These are phyloP conservation scores for Hammondia hammondi DNA, from an alignment of 169 alveolate species.

Conservation along the genomic window DNA sequence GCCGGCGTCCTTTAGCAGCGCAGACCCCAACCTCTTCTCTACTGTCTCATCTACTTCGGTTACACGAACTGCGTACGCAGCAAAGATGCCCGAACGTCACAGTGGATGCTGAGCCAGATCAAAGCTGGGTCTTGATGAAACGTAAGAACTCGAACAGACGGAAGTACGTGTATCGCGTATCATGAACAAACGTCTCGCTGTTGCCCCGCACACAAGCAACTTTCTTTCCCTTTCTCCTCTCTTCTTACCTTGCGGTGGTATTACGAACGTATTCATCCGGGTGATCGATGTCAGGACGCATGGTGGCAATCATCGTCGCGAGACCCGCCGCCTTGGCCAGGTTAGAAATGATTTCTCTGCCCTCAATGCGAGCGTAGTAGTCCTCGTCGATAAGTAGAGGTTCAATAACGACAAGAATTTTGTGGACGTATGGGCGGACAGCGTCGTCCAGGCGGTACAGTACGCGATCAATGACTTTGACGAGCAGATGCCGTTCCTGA, in stretches of 20 bases:
- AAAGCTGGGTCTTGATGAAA: too few relatives aligned
- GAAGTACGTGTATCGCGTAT: too few relatives aligned
- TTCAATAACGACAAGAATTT: slow-evolving; percentile 97
- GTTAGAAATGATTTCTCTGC: slow-evolving; percentile 96
- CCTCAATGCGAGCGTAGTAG: slow-evolving; percentile 99
- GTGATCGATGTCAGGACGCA: slow-evolving; percentile 99
- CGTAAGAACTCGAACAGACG: too few relatives aligned
- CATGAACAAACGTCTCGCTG: too few relatives aligned
- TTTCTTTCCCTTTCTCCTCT: neutral
- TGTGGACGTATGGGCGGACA: slow-evolving; percentile 98
- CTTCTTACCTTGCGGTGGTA: slow-evolving; percentile 90
- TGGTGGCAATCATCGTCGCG: slow-evolving; percentile 99
- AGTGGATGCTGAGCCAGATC: too few relatives aligned
- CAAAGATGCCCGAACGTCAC: too few relatives aligned
- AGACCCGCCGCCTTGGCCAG: slow-evolving; percentile 95
- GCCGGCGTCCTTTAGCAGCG: too few relatives aligned
- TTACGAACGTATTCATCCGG: slow-evolving; percentile 99
- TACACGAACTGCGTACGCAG: too few relatives aligned
- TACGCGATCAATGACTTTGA: slow-evolving; percentile 97
- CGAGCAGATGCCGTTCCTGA: slow-evolving; percentile 98
- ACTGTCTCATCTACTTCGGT: too few relatives aligned
- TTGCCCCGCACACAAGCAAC: too few relatives aligned
- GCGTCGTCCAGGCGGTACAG: slow-evolving; percentile 95
- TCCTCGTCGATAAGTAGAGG: slow-evolving; percentile 99
- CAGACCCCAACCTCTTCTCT: too few relatives aligned